Percentiles rank a stretch among this genome's conserved stretches.
Evolutionary conservation across 805 yeast genomes (phyloP).

Genomic region (Ogataea dorogensis): DNA sequence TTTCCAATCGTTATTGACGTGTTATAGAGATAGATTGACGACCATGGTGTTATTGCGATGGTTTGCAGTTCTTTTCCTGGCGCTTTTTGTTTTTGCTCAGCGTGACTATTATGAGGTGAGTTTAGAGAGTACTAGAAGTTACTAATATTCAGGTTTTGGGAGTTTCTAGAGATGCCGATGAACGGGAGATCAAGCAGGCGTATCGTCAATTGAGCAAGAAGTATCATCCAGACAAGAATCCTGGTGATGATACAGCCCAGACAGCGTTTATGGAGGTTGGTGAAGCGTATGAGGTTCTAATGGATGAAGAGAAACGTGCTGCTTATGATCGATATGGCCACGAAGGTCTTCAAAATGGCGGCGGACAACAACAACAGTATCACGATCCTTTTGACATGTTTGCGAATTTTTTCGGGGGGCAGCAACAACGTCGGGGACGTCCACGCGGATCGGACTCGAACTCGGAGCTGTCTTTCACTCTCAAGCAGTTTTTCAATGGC

Average conservation of each 20-base stretch:
- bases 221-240: conserved; percentile 94
- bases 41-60: conserved; percentile 7
- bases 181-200: conserved; percentile 80
- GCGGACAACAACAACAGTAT: conserved; percentile 36
- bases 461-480: conserved; percentile 52
- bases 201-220: conserved; percentile 78
- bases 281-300: conserved; percentile 86
- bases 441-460: conserved; percentile 59
- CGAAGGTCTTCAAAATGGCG: conserved; percentile 66
- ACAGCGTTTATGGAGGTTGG: conserved; percentile 87
- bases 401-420: conserved; percentile 53
- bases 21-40: conserved; percentile 5
- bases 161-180: conserved; percentile 63
- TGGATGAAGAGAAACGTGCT: conserved; percentile 64
- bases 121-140: neutral
- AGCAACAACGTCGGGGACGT: conserved; percentile 38
- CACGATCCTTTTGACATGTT: conserved; percentile 55
- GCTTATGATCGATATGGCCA: conserved; percentile 77
- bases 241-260: conserved; percentile 77
- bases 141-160: conserved; percentile 53
- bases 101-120: conserved; percentile 40
- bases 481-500: conserved; percentile 75
- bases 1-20: conserved; percentile 14
- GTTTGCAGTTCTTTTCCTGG: conserved; percentile 1
- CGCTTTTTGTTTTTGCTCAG: conserved; percentile 31